phyloP scores from a whole-genome alignment of 345 rosid genomes.

The Camelina laxa region DNA sequence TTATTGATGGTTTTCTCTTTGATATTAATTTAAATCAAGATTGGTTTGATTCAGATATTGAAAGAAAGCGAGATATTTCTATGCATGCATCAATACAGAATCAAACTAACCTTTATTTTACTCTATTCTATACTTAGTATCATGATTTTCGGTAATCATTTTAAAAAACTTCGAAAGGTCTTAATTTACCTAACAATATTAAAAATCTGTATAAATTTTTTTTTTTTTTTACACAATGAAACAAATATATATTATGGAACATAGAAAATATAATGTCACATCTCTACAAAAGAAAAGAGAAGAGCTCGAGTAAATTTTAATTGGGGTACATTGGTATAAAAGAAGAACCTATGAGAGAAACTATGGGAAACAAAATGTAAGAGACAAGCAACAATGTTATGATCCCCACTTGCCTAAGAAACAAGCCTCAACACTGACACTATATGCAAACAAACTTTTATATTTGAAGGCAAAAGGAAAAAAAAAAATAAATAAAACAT shows the following conservation, averaged over 20 bases:
- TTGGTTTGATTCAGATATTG: no score
- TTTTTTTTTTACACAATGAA: no score
- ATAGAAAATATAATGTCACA: no score
- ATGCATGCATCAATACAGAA: background rate
- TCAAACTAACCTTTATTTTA: background rate
- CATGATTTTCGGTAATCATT: no score
- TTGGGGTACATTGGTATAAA: background rate
- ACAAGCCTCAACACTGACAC: background rate
- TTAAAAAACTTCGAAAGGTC: background rate
- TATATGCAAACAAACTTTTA: background rate
- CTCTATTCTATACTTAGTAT: background rate
- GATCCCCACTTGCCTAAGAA: conserved; percentile 3
- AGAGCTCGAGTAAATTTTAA: background rate
- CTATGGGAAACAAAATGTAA: background rate
- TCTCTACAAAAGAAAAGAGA: background rate
- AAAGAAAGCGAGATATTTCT: no score
- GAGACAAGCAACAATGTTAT: background rate
- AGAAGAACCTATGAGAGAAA: background rate
- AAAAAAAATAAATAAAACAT: background rate
- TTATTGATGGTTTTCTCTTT: background rate
- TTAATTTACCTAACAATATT: background rate
- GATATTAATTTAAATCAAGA: no score
- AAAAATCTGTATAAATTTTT: no score
- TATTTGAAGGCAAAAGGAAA: background rate
- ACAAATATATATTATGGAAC: no score